A percentile compares a stretch with the other conserved stretches of the same genome.
phyloP scores from a whole-genome alignment of 148 eudicot genomes.

The Chenopodium formosanum region DNA sequence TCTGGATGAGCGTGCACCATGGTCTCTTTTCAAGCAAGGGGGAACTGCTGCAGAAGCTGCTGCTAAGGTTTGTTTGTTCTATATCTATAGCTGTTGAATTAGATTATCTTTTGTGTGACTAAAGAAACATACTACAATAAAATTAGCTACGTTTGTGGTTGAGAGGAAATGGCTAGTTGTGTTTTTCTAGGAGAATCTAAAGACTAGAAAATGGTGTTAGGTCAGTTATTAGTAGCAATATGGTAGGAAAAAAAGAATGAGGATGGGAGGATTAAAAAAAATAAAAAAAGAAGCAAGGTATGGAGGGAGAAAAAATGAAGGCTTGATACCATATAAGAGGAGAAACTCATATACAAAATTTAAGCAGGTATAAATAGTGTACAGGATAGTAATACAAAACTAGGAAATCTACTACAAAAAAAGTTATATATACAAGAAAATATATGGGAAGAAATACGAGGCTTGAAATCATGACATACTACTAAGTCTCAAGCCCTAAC shows the following conservation, averaged over 20 bases:
- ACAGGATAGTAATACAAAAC: neutral
- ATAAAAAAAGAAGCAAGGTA: too few species aligned
- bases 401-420: neutral
- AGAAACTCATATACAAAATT: neutral
- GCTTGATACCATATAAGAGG: neutral
- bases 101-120: neutral
- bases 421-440: too few species aligned
- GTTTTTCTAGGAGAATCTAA: too few species aligned
- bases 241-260: neutral
- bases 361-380: neutral
- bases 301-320: neutral
- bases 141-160: constrained; percentile 3
- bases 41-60: constrained; percentile 84
- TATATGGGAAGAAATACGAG: too few species aligned
- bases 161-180: neutral
- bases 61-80: constrained; percentile 62
- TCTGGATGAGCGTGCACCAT: constrained; percentile 90
- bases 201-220: neutral
- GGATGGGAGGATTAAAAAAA: too few species aligned
- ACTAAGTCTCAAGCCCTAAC: neutral
- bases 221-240: neutral
- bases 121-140: neutral
- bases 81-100: neutral
- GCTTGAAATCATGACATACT: too few species aligned
- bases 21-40: constrained; percentile 97